Conservation (phyloP, 1,139 yeast genomes). For the Saccharomyces pastorianus region DNA sequence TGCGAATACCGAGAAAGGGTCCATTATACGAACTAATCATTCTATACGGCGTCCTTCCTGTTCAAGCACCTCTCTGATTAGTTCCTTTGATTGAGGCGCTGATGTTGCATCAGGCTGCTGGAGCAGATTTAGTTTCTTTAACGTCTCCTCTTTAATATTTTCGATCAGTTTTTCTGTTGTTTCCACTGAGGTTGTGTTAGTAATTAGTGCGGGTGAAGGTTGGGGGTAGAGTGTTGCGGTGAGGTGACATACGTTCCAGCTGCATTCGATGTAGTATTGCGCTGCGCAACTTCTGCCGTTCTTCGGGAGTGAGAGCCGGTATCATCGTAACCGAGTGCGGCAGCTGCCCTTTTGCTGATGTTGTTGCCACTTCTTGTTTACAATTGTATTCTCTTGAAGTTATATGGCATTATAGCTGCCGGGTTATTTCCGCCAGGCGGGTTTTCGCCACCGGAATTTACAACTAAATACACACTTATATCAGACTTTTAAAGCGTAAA, state of each 20-base stretch:
- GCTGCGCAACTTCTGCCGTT: neutral
- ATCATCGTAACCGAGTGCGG: neutral
- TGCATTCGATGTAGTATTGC: neutral
- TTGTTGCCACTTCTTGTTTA: neutral
- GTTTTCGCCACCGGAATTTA: constrained; percentile 3
- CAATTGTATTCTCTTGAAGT: neutral
- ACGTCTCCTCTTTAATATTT: neutral
- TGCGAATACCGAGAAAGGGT: neutral
- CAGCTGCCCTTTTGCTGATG: neutral
- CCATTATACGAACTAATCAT: neutral
- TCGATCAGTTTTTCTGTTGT: neutral
- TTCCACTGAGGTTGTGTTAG: neutral
- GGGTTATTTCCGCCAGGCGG: neutral
- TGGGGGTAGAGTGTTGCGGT: neutral
- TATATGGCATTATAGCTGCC: neutral
- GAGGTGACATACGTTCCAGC: neutral
- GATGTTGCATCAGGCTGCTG: neutral
- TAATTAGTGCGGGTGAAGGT: neutral
- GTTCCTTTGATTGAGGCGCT: neutral
- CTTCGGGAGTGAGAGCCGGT: neutral
- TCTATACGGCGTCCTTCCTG: neutral
- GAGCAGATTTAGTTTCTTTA: neutral
- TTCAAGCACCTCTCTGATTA: constrained; percentile 1
- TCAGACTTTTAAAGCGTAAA: neutral
- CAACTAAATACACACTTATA: neutral